phyloP scores from a whole-genome alignment of 192 early-diverging fungal species.

The Gaertneriomyces sp. region DNA sequence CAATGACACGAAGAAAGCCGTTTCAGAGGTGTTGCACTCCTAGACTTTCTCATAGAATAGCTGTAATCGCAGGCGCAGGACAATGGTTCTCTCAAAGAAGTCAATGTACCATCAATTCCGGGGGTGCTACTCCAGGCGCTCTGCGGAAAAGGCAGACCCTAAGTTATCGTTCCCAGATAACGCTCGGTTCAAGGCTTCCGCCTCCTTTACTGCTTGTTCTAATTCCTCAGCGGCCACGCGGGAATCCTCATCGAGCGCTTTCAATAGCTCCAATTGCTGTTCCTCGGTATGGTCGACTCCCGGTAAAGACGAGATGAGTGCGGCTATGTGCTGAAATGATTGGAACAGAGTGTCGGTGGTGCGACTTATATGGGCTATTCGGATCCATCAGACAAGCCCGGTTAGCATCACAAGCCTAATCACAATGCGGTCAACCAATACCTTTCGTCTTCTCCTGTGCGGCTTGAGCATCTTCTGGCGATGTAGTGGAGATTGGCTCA shows the following conservation, averaged over 20 bases:
- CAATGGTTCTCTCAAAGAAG: too few relatives aligned
- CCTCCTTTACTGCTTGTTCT: slow-evolving; percentile 7
- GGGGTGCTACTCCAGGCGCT: too few relatives aligned
- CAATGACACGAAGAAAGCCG: slow-evolving; percentile 16
- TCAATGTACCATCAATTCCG: too few relatives aligned
- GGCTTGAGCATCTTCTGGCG: too few relatives aligned
- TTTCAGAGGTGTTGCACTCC: slow-evolving; percentile 18
- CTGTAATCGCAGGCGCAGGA: too few relatives aligned
- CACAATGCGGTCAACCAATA: too few relatives aligned
- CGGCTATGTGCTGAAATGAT: background rate
- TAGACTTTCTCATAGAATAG: too few relatives aligned
- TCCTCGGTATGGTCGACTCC: slow-evolving; percentile 3
- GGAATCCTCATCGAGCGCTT: slow-evolving; percentile 3
- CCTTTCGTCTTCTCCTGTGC: too few relatives aligned
- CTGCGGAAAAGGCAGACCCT: too few relatives aligned
- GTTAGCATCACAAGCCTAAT: background rate
- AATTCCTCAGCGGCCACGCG: background rate
- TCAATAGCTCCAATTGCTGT: slow-evolving; percentile 5
- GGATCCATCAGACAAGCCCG: background rate
- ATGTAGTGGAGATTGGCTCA: too few relatives aligned
- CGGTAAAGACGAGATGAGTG: slow-evolving; percentile 3
- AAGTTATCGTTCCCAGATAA: too few relatives aligned
- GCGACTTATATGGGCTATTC: background rate
- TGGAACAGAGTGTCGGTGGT: background rate
- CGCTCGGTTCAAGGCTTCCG: background rate